Evolutionary conservation across 768 basidiomycete genomes (phyloP).

Genomic region (Udeniomyces megalosporus): DNA sequence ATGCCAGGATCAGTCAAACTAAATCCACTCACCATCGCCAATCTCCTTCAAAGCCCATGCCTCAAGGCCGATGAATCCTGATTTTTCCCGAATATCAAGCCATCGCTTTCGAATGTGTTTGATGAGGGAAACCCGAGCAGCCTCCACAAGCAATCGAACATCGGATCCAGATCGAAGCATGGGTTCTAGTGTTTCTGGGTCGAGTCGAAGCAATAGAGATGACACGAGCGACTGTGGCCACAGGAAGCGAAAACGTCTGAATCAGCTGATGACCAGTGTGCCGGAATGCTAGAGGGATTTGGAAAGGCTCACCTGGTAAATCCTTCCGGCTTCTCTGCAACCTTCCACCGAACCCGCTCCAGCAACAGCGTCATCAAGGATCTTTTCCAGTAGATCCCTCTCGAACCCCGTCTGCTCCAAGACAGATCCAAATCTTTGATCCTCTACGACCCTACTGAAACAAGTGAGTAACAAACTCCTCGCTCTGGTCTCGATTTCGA

Average conservation of each 20-base stretch:
- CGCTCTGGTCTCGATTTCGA: constrained; percentile 40
- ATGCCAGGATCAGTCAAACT: no score
- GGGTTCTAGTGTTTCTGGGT: constrained; percentile 44
- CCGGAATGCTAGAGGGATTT: no score
- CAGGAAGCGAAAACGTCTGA: neutral
- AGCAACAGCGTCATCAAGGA: constrained; percentile 50
- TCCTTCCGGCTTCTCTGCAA: constrained; percentile 37
- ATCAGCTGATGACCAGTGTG: no score
- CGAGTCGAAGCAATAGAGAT: constrained; percentile 51
- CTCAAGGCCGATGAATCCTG: constrained; percentile 71
- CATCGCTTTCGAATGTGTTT: constrained; percentile 64
- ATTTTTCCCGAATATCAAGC: constrained; percentile 52
- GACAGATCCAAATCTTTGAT: constrained; percentile 55
- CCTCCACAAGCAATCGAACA: constrained; percentile 56
- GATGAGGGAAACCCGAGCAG: constrained; percentile 45
- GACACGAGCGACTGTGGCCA: constrained; percentile 49
- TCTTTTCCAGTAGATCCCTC: constrained; percentile 56
- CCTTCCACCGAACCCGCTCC: constrained; percentile 41
- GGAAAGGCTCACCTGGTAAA: constrained; percentile 42
- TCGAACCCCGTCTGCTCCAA: constrained; percentile 55
- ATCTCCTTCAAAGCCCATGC: constrained; percentile 81
- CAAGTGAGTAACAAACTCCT: constrained; percentile 48
- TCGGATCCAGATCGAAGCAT: constrained; percentile 54
- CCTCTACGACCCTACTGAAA: constrained; percentile 49
- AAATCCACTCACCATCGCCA: constrained; percentile 55